Percentiles rank a stretch among this genome's conserved stretches.
Conservation (phyloP, 768 basidiomycete genomes). For the Phaeolepiota aurea region DNA sequence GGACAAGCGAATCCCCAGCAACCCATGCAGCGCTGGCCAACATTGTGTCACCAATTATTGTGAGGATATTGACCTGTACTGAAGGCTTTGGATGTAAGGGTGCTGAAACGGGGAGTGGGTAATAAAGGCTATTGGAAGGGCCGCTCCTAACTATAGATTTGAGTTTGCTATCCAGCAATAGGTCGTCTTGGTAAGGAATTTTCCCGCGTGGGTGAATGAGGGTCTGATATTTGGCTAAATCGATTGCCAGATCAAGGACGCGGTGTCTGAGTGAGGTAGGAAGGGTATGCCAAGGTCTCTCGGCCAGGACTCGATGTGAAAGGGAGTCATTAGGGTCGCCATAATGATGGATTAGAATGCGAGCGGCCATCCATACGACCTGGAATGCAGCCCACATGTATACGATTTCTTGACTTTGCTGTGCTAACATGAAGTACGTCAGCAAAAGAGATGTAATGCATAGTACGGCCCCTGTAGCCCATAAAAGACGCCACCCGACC, state of each 20-base stretch:
- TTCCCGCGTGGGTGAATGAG: slow-evolving; percentile 12
- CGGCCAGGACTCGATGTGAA: slow-evolving; percentile 5
- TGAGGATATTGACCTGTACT: background rate
- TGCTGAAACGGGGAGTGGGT: slow-evolving; percentile 1
- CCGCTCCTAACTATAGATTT: background rate
- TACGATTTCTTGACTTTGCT: slow-evolving; percentile 6
- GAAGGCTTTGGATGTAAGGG: background rate
- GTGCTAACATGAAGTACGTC: slow-evolving; percentile 13
- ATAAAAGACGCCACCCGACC: slow-evolving; percentile 12
- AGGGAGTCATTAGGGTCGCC: slow-evolving; percentile 6
- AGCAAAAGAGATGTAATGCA: slow-evolving; percentile 10
- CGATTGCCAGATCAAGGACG: slow-evolving; percentile 10
- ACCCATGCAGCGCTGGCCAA: background rate
- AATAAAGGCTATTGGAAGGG: background rate
- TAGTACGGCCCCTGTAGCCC: slow-evolving; percentile 14
- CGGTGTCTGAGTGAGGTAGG: slow-evolving; percentile 9
- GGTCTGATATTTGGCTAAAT: slow-evolving; percentile 8
- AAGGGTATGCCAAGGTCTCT: slow-evolving; percentile 6
- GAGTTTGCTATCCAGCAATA: background rate
- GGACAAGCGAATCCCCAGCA: background rate
- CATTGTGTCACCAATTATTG: background rate
- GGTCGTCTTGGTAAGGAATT: slow-evolving; percentile 9
- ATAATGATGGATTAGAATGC: slow-evolving; percentile 13
- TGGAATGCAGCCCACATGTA: slow-evolving; percentile 16
- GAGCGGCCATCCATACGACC: slow-evolving; percentile 13